These are phyloP conservation scores for Aphanomyces invadans DNA, from an alignment of 352 stramenopile species.

Conservation along the genomic window DNA sequence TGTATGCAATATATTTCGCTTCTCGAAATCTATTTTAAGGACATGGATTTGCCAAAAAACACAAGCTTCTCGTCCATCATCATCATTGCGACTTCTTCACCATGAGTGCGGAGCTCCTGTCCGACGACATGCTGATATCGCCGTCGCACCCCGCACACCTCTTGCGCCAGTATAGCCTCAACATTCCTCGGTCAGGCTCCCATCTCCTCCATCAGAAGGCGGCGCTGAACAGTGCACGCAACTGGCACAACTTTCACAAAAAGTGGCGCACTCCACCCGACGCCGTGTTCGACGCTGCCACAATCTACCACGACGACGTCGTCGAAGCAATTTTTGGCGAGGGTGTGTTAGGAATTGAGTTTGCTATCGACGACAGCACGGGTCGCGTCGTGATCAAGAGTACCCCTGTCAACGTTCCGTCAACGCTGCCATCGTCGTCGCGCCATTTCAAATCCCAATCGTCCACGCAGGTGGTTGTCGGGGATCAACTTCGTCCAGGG, in stretches of 20 bases:
- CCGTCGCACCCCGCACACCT: constrained; percentile 35
- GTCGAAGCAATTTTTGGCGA: constrained; percentile 69
- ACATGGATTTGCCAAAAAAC: not conserved
- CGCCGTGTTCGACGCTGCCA: constrained; percentile 26
- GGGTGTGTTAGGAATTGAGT: constrained; percentile 66
- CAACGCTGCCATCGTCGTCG: constrained; percentile 26
- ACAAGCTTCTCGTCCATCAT: not conserved
- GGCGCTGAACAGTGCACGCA: constrained; percentile 42
- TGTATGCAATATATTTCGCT: not conserved
- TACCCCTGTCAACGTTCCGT: constrained; percentile 35
- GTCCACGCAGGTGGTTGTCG: constrained; percentile 35
- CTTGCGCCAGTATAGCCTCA: constrained; percentile 71
- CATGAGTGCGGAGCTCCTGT: not conserved
- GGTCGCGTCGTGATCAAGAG: constrained; percentile 61
- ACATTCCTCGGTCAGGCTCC: constrained; percentile 38
- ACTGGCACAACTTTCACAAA: constrained; percentile 49
- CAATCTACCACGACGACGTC: constrained; percentile 33
- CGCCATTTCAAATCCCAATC: constrained; percentile 25
- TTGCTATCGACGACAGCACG: constrained; percentile 43
- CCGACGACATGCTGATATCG: not conserved
- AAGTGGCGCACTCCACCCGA: constrained; percentile 35
- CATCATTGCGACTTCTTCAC: too few relatives aligned
- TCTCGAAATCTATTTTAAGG: not conserved
- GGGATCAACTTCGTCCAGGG: constrained; percentile 37
- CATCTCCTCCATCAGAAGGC: constrained; percentile 21